A percentile compares a stretch with the other conserved stretches of the same genome.
These are phyloP conservation scores for Recurvomyces mirabilis DNA, from an alignment of 495 filamentous ascomycete species.

Conservation along the genomic window DNA sequence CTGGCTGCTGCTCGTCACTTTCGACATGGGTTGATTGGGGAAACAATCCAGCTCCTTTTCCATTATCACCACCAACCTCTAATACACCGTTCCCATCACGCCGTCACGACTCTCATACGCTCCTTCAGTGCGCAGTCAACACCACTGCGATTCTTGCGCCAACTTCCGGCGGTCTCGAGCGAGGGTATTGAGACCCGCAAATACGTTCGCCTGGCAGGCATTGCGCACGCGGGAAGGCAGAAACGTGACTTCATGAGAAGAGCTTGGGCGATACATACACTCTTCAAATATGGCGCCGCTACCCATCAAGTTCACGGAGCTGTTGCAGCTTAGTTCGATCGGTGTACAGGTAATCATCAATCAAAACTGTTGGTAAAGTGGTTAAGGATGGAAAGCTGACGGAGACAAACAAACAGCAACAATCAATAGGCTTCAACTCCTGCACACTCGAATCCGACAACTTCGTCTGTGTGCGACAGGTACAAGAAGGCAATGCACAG, in stretches of 20 bases:
- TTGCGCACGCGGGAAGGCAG: neutral
- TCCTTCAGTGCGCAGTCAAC: constrained; percentile 6
- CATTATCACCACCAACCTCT: no score
- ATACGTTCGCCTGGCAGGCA: constrained; percentile 1
- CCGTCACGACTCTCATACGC: constrained; percentile 11
- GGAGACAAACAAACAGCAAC: constrained; percentile 38
- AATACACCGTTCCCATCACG: no score
- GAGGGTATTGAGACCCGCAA: constrained; percentile 1
- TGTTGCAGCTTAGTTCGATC: constrained; percentile 66
- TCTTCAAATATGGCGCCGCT: constrained; percentile 46
- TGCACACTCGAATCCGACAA: constrained; percentile 96
- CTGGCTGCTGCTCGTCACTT: no score
- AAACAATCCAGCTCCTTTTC: no score
- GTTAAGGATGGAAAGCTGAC: constrained; percentile 6
- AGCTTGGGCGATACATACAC: constrained; percentile 28
- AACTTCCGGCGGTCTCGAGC: neutral
- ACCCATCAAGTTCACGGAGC: constrained; percentile 92
- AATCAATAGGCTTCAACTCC: constrained; percentile 89
- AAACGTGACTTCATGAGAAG: constrained; percentile 16
- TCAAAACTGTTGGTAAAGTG: constrained; percentile 13
- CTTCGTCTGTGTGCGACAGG: constrained; percentile 91
- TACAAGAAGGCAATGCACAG: constrained; percentile 62
- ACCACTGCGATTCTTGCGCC: neutral
- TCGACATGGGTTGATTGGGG: no score
- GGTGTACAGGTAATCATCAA: constrained; percentile 65